Conservation (phyloP, 805 yeast species). For the Starmerella tilneyi region DNA sequence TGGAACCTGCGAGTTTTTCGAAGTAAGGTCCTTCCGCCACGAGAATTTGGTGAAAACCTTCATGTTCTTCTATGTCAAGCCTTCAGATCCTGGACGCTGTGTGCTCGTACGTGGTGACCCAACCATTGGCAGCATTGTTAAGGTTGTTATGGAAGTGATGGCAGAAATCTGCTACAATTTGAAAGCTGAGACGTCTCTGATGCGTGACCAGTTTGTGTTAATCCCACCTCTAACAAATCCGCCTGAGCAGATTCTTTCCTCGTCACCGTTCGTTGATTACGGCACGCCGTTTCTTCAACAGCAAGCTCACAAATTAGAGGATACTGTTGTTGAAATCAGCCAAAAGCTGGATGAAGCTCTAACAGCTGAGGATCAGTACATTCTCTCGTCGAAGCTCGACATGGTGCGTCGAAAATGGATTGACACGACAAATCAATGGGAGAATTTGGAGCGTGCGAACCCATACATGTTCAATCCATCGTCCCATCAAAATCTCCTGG, state of each 20-base stretch:
- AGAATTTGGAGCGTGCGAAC: slow-evolving; percentile 42
- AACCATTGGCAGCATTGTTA: slow-evolving; percentile 53
- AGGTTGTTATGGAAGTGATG: slow-evolving; percentile 71
- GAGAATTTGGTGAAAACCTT: slow-evolving; percentile 51
- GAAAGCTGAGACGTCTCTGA: slow-evolving; percentile 63
- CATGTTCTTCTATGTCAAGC: slow-evolving; percentile 70
- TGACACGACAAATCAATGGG: slow-evolving; percentile 55
- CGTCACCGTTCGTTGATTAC: slow-evolving; percentile 76
- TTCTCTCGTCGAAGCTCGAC: slow-evolving; percentile 28
- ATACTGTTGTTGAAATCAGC: slow-evolving; percentile 23
- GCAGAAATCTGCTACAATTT: slow-evolving; percentile 68
- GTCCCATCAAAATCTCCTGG: slow-evolving; percentile 66
- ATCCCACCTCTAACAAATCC: slow-evolving; percentile 29
- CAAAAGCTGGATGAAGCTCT: slow-evolving; percentile 4
- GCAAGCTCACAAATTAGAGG: slow-evolving; percentile 47
- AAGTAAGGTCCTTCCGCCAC: slow-evolving; percentile 54
- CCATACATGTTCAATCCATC: slow-evolving; percentile 58
- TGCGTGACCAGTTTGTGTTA: slow-evolving; percentile 57
- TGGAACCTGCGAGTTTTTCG: slow-evolving; percentile 66
- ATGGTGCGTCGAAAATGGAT: slow-evolving; percentile 30
- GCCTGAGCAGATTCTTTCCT: slow-evolving; percentile 42
- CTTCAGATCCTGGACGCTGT: slow-evolving; percentile 66
- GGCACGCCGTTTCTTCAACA: slow-evolving; percentile 55
- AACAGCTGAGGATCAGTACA: slow-evolving; percentile 23
- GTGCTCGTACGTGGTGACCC: slow-evolving; percentile 71